A percentile compares a stretch with the other conserved stretches of the same genome.
phyloP scores from a whole-genome alignment of 164 flowering plant genomes.

The Tetrastigma voinierianum region DNA sequence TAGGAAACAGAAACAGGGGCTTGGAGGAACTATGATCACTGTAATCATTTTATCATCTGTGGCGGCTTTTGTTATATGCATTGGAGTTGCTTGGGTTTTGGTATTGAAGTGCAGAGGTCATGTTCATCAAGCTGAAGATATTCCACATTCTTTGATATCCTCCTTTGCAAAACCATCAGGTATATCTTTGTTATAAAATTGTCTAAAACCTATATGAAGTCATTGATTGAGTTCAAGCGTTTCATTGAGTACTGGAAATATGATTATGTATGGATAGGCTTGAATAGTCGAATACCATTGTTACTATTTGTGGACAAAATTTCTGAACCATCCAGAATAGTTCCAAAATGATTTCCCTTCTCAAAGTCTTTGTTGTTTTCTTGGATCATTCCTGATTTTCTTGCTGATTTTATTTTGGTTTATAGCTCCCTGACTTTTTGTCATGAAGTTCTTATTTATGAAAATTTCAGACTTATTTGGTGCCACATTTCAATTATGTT shows the following conservation, averaged over 20 bases:
- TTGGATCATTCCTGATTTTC: background rate
- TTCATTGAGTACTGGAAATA: no score
- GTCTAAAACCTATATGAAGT: no score
- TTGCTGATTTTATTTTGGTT: background rate
- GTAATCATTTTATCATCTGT: conserved; percentile 42
- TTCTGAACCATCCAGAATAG: background rate
- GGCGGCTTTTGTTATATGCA: conserved; percentile 34
- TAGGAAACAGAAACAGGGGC: conserved; percentile 21
- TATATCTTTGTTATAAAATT: background rate
- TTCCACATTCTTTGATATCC: conserved; percentile 17
- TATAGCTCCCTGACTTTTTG: background rate
- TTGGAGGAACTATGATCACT: conserved; percentile 26
- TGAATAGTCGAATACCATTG: background rate
- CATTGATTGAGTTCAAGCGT: no score
- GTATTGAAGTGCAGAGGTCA: conserved; percentile 25
- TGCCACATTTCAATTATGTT: background rate
- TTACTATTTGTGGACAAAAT: background rate
- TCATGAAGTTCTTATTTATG: background rate
- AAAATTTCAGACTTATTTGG: background rate
- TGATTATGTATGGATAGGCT: no score
- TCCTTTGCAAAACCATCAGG: conserved; percentile 39
- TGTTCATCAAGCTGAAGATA: conserved; percentile 13
- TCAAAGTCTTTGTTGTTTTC: no score
- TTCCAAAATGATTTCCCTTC: no score
- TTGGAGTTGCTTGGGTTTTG: conserved; percentile 35